These are phyloP conservation scores for Beauveria brongniartii DNA, from an alignment of 2,329 filamentous ascomycete species.

Conservation along the genomic window DNA sequence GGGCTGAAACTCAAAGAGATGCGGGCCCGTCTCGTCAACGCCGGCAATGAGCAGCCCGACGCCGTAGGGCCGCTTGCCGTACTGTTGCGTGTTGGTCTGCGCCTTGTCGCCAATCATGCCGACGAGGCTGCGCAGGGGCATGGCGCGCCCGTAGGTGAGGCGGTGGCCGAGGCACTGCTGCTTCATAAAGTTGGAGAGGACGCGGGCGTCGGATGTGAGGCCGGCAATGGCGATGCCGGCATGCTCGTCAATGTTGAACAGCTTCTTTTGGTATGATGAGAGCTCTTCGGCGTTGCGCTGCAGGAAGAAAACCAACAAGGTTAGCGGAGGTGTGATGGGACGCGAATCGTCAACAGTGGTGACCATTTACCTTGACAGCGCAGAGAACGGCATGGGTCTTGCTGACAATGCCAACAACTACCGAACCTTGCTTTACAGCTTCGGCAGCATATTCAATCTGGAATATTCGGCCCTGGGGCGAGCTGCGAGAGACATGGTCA, in stretches of 20 bases:
- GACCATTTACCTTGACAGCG: conserved; percentile 73
- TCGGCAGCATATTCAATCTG: conserved; percentile 99
- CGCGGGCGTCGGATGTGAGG: conserved; percentile 92
- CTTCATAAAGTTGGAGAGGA: conserved; percentile 99
- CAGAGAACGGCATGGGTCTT: conserved; percentile 96
- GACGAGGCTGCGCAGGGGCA: conserved; percentile 83
- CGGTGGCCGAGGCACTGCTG: conserved; percentile 94
- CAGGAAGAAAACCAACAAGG: neutral
- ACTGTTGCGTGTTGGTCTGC: conserved; percentile 95
- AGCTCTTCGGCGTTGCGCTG: conserved; percentile 98
- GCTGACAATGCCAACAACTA: conserved; percentile 93
- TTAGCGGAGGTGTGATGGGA: neutral
- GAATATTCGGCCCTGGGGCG: conserved; percentile 97
- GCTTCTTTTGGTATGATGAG: conserved; percentile 99
- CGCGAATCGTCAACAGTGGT: neutral
- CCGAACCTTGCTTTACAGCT: conserved; percentile 97
- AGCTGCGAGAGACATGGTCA: conserved; percentile 49
- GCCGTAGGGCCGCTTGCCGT: conserved; percentile 92
- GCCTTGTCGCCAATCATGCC: conserved; percentile 91
- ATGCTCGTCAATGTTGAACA: conserved; percentile 94
- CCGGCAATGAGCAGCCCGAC: conserved; percentile 89
- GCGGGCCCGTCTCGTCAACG: conserved; percentile 86
- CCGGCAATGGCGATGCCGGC: conserved; percentile 92
- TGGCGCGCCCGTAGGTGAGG: conserved; percentile 89
- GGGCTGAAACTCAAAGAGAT: conserved; percentile 98